Evolutionary conservation across 2,329 filamentous ascomycete genomes (phyloP), one percentile per base, ranked within the genome.

Genomic region (Aspergillus terreus): DNA sequence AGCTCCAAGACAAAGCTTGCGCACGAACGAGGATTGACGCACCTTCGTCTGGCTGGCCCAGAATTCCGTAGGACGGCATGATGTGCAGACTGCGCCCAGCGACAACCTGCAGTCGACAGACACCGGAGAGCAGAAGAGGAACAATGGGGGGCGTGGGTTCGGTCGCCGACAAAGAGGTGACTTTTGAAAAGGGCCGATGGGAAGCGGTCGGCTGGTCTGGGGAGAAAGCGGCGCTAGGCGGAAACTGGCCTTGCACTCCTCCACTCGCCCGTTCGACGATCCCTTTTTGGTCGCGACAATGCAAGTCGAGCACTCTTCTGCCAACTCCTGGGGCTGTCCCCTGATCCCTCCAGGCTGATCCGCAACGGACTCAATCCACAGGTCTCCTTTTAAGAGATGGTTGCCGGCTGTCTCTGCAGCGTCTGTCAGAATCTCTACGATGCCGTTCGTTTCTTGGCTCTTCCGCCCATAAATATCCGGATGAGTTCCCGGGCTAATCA

Each of bases 21-120:
- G 54, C 55, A 36, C 6, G 40, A 9, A 23, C 5, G 19, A 19
- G n/a, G 40, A 17, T 12, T 17, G 19, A 19, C 50, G 42, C 51
- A 74, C 72, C 72, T 72, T 74, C 72, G 51, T 90, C 87, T 57
- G 81, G 79, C 60, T 88, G 86, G 50, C 90, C 86, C 45, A 95
- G 77, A 44, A 92, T 76, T 42, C 81, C 78, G 77, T 86, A 91
- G 3, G 68, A 73, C 48, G 76, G 67, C 81, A 83, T 83, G 44
- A 71, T 61, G 50, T 40, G 30, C 44, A 15, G 35, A 47, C 46
- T 33, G 15, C 44, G 36, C 19, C 35, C 15, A 33, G 42, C n/a
- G 6, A 43, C 14, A 36, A 33, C 25, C 42, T 46, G 38, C 27
- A 43, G 33, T 46, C 15, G 43, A 51, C 19, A 27, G 19, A 51